These are phyloP conservation scores for Colletotrichum tanaceti DNA, from an alignment of 2,329 filamentous ascomycete species.

Conservation along the genomic window DNA sequence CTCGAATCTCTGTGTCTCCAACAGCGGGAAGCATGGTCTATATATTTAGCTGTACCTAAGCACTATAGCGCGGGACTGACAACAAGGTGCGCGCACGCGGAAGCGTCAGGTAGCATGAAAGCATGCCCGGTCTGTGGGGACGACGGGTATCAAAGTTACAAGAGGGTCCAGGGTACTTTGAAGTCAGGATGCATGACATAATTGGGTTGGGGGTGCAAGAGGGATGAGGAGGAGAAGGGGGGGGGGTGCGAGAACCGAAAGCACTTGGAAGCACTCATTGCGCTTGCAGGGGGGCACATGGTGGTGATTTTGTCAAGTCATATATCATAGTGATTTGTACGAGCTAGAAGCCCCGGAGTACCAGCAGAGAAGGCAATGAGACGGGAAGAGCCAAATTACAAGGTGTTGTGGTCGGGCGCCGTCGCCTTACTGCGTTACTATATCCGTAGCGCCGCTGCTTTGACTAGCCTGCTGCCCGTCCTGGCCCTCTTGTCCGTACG, in stretches of 20 bases:
- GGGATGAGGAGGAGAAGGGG: constrained; percentile 6
- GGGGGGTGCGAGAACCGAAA: constrained; percentile 29
- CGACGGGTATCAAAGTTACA: constrained; percentile 49
- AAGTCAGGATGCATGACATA: constrained; percentile 59
- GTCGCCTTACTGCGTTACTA: constrained; percentile 9
- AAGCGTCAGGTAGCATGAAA: constrained; percentile 31
- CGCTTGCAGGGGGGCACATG: constrained; percentile 41
- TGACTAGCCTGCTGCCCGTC: constrained; percentile 36
- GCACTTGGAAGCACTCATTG: constrained; percentile 30
- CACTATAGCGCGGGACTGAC: constrained; percentile 28
- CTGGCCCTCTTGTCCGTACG: constrained; percentile 23
- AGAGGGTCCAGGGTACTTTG: constrained; percentile 51
- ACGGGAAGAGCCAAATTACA: constrained; percentile 28
- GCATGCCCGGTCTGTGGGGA: constrained; percentile 39
- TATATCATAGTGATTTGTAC: constrained; percentile 32
- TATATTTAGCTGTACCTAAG: constrained; percentile 34
- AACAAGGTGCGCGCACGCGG: constrained; percentile 38
- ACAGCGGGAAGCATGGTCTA: constrained; percentile 34
- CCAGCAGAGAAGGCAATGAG: constrained; percentile 13
- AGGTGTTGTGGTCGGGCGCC: constrained; percentile 24
- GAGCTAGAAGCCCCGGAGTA: neutral
- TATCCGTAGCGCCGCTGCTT: constrained; percentile 35
- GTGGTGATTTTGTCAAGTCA: constrained; percentile 40
- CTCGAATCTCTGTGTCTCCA: constrained; percentile 35
- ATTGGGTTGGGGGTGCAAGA: constrained; percentile 49